Evolutionary conservation across 192 early-diverging fungal species (phyloP).

Genomic region (Coemansia sp.): DNA sequence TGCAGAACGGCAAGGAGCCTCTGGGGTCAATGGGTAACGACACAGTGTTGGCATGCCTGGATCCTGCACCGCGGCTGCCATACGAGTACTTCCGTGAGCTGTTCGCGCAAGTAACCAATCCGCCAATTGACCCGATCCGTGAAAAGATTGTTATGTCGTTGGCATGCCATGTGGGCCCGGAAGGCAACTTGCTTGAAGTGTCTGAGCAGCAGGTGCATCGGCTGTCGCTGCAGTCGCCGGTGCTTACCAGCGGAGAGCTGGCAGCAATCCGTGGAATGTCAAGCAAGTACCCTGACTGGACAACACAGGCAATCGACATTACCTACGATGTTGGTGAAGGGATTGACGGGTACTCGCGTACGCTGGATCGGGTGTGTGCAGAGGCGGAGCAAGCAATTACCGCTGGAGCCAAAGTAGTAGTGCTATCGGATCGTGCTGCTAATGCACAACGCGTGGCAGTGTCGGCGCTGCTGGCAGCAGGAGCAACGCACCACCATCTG

Average conservation of each 20-base stretch:
- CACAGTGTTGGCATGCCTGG: slow-evolving; percentile 89
- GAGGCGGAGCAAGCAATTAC: slow-evolving; percentile 79
- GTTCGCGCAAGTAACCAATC: slow-evolving; percentile 98
- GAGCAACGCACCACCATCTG: slow-evolving; percentile 92
- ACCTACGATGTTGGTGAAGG: slow-evolving; percentile 78
- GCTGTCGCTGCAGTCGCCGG: slow-evolving; percentile 79
- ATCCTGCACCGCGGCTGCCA: slow-evolving; percentile 78
- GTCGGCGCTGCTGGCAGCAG: slow-evolving; percentile 82
- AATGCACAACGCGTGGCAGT: slow-evolving; percentile 70
- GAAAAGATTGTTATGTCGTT: slow-evolving; percentile 98
- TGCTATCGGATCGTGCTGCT: slow-evolving; percentile 76
- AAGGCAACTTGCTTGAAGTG: slow-evolving; percentile 91
- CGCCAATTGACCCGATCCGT: slow-evolving; percentile 98
- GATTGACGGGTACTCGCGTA: slow-evolving; percentile 68
- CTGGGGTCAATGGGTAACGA: slow-evolving; percentile 99
- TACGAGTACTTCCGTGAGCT: slow-evolving; percentile 98
- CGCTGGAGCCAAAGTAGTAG: slow-evolving; percentile 74
- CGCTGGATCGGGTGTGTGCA: slow-evolving; percentile 84
- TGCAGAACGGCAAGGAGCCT: slow-evolving; percentile 87
- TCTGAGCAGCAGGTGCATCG: slow-evolving; percentile 73
- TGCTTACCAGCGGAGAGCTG: slow-evolving; percentile 82
- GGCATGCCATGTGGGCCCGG: slow-evolving; percentile 89
- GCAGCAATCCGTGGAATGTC: slow-evolving; percentile 73
- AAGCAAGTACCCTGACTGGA: slow-evolving; percentile 68
- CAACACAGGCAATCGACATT: slow-evolving; percentile 68